Evolutionary conservation across 2,329 filamentous ascomycete genomes (phyloP).

Genomic region (Sporothrix euskadiensis): DNA sequence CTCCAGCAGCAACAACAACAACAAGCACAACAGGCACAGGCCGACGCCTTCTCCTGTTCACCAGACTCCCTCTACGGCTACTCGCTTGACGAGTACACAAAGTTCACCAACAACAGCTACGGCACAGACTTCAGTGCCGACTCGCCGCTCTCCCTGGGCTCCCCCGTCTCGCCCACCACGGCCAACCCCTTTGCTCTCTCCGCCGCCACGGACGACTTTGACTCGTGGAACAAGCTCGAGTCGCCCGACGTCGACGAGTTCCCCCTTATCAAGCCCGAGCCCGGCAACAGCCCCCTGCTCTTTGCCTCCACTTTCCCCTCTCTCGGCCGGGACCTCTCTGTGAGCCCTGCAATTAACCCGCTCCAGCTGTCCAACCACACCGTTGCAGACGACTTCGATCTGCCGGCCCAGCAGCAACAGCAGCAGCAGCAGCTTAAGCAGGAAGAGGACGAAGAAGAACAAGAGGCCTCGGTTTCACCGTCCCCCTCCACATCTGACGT

Average conservation of each 20-base stretch:
- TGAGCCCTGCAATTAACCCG: slow-evolving; percentile 43
- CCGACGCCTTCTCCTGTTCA: slow-evolving; percentile 35
- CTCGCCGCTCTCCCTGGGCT: slow-evolving; percentile 42
- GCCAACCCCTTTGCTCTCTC: slow-evolving; percentile 35
- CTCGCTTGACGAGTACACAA: slow-evolving; percentile 38
- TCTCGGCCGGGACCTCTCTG: slow-evolving; percentile 30
- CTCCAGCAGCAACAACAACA: slow-evolving; percentile 31
- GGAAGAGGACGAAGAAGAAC: slow-evolving; percentile 2
- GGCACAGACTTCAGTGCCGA: slow-evolving; percentile 41
- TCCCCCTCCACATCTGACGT: neutral
- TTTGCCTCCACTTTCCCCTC: slow-evolving; percentile 34
- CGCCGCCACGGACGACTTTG: slow-evolving; percentile 36
- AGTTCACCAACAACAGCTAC: slow-evolving; percentile 29
- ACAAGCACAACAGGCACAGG: slow-evolving; percentile 24
- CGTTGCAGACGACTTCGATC: neutral
- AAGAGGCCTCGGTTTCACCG: neutral
- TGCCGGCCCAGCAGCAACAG: neutral
- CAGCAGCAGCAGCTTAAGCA: slow-evolving; percentile 16
- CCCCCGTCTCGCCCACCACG: slow-evolving; percentile 39
- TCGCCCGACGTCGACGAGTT: slow-evolving; percentile 36
- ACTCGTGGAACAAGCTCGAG: slow-evolving; percentile 37
- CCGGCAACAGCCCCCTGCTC: slow-evolving; percentile 38
- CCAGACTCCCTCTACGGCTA: slow-evolving; percentile 35
- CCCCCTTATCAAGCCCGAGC: slow-evolving; percentile 39
- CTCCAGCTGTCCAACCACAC: slow-evolving; percentile 37